Evolutionary conservation across 495 filamentous ascomycete genomes (phyloP), one percentile per base, ranked within the genome.

Genomic region (Neurospora sp.): DNA sequence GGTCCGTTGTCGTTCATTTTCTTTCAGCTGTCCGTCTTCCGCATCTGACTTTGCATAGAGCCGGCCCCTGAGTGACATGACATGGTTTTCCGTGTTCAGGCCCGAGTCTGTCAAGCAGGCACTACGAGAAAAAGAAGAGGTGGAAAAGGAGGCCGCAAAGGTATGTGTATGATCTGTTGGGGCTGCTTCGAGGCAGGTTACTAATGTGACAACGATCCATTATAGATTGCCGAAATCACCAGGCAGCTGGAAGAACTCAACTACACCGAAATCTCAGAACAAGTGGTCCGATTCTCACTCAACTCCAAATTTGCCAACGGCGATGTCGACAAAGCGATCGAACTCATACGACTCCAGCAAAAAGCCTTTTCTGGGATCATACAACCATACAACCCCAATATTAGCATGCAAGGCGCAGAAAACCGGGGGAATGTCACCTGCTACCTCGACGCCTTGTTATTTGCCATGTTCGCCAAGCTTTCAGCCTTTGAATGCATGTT

Each of bases 381-480:
- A 75, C 85, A 88, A 73, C 88, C 86, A 7, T 94, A 93, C 79
- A 86, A 92, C 31, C 86, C 91, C 4, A 84, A 86, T 46, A 85
- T 90, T 2, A 90, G 88, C 74, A 89, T 98, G 81, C 83, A 94
- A 3, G 96, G 96, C 2, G 96, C 96, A 5, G 91, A 93, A 75
- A 99, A 99, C 78, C 85, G 95, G 62, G 86, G 90, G 20, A 89
- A 87, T 23, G 93, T 96, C 27, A 97, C 96, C 41, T 99, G 96
- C 81, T 99, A 94, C 76, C 84, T 97, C 1, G 96, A 98, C 78
- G 86, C 94, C 1, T 82, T 98, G n/a, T 88, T 99, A 2, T 98
- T 97, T 78, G 92, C 96, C 73, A 97, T 99, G 95, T 99, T 99
- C 80, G 92, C 93, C 11, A 89, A 92, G 71, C 83, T 97, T 37